Evolutionary conservation across 805 yeast species (phyloP), one percentile per base, ranked within the genome.

Genomic region (Candida taoyuanica): DNA sequence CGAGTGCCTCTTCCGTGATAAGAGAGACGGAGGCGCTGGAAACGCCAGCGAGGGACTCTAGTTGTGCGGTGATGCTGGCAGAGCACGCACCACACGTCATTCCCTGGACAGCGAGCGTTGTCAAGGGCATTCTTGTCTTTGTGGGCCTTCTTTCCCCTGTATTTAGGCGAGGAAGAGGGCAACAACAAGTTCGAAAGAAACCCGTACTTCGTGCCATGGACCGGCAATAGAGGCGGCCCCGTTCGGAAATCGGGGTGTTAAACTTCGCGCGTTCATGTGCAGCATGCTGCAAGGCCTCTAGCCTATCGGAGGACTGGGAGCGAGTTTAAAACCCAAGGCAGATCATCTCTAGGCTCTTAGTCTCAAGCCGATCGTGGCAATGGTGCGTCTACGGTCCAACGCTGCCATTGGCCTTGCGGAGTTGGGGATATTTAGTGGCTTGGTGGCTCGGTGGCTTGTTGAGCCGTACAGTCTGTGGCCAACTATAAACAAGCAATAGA

Each of bases 1-100:
- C 72, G 13, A 60, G 55, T 2, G 88, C 96, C 30, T 76, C 74
- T 49, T 85, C 93, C 0, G 96, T 86, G 11, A 85, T 64, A 24
- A 86, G 70, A 0, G 96, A 83, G 0, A 89, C 85, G 3, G 73
- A 69, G 0, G 70, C 87, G 2, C 61, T 52, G 5, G 51, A 34
- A 2, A 86, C 81, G 2, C 84, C 83, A 0, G 63, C 60, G 8
- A 74, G 39, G 1, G 51, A 49, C 38, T 66, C 62, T 14, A 86
- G 58, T 2, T 81, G 80, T n/a, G 62, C 58, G 1, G 80, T 74
- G 24, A 91, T 76, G 1, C 89, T 63, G 4, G 78, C 67, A 1
- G 84, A 72, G 56, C 98, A 91, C 1, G 95, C 74, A 2, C 93
- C 81, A 55, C 97, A 91, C 2, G 98, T 89, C 97, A 89, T 91